Evolutionary conservation across 23 red algal genomes (phyloP), one percentile per base, ranked within the genome.

Genomic region (Gracilaria domingensis): DNA sequence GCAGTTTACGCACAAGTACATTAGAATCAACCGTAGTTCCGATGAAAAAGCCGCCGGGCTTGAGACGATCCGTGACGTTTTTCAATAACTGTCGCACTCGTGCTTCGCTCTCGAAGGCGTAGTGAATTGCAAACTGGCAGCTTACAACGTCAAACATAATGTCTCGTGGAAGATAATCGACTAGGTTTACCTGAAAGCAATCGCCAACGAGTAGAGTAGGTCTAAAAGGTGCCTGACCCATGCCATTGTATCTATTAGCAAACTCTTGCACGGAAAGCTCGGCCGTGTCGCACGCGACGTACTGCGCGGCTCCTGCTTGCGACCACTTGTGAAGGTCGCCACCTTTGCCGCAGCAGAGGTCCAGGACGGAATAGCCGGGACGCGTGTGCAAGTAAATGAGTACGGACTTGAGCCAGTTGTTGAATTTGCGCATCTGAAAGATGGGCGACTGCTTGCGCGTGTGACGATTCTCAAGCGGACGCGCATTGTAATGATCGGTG

Each of bases 61-160:
- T 87, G 12, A 98, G 87, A 18, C 94, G 90, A 39, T 77, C 62
- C 38, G 97, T 91, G 29, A 96, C 93, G 75, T 98, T 98, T 24
- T 66, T 45, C 84, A 98, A 77, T 84, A 95, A 34, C 58, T 84
- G 47, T 40, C 97, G 93, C 34, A 98, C 93, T 7, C 93, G 93
- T 57, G 77, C 57, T 65, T 96, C 97, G 64, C 65, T 90, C 86
- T 95, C 94, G 77, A 98, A 98, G 0, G 97, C 97, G 84, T 98
- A 98, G 71, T 98, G 97, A 17, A 98, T 89, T 12, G 97, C 91
- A 94, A 98, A 98, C 79, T 98, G 97, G 73, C 97, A 96, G 64
- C 93, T 96, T 4, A 98, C 97, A n/a, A 96, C 39, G 75, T 98
- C 91, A 62, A 98, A 98, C 47, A 69, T 61, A 28, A 89, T 35